Evolutionary conservation across 345 rosid species (phyloP).

Genomic region (Dimocarpus longan): DNA sequence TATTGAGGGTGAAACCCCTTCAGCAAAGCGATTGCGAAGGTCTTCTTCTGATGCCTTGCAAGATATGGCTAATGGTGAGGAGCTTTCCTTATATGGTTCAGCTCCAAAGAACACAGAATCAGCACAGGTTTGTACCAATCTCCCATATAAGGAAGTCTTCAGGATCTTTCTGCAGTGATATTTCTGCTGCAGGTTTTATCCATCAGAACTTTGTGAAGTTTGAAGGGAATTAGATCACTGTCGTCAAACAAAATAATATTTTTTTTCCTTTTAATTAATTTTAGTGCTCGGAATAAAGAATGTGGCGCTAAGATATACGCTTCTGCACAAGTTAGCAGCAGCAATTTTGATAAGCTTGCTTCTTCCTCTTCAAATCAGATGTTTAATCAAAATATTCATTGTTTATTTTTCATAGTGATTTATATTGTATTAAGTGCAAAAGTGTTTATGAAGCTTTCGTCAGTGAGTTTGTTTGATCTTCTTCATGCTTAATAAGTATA

Average conservation of each 20-base stretch:
- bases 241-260: not conserved
- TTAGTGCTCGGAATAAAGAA: not conserved
- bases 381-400: not conserved
- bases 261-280: not conserved
- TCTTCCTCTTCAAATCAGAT: not conserved
- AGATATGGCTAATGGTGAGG: constrained; percentile 87
- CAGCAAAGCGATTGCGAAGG: constrained; percentile 74
- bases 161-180: not conserved
- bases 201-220: not conserved
- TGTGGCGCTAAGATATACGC: not conserved
- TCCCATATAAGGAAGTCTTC: not conserved
- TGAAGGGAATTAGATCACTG: not conserved
- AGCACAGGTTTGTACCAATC: constrained; percentile 60
- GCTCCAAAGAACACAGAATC: constrained; percentile 78
- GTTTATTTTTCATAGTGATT: not conserved
- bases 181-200: constrained; percentile 5
- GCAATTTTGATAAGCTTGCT: not conserved
- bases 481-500: not conserved
- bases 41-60: constrained; percentile 85
- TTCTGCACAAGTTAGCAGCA: not conserved
- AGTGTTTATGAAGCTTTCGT: not conserved
- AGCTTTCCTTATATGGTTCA: constrained; percentile 86
- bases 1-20: constrained; percentile 80
- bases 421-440: not conserved
- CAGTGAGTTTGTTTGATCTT: not conserved